Evolutionary conservation across 2,329 filamentous ascomycete genomes (phyloP).

Genomic region (Apiospora rasikravindrae): DNA sequence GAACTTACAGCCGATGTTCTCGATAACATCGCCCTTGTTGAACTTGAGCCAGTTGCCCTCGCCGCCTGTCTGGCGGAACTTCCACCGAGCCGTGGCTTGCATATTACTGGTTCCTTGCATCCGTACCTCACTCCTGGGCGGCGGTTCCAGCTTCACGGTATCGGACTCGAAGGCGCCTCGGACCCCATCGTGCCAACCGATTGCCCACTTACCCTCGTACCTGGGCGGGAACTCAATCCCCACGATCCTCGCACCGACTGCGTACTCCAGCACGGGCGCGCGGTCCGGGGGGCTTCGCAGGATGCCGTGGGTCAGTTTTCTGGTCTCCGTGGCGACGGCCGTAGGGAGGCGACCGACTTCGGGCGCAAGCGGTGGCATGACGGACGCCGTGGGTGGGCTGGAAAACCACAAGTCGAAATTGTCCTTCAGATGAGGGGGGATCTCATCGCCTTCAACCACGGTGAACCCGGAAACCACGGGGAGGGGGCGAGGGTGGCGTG

Average conservation of each 20-base stretch:
- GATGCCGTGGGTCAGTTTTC: conserved; percentile 51
- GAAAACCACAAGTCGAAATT: conserved; percentile 60
- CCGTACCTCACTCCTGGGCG: conserved; percentile 51
- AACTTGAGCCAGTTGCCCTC: conserved; percentile 61
- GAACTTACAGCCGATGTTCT: conserved; percentile 56
- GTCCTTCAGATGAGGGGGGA: conserved; percentile 48
- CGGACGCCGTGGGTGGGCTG: conserved; percentile 45
- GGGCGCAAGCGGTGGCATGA: conserved; percentile 45
- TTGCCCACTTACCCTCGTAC: conserved; percentile 61
- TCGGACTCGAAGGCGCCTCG: conserved; percentile 57
- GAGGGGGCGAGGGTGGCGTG: conserved; percentile 58
- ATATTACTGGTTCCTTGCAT: conserved; percentile 53
- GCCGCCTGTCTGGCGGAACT: conserved; percentile 51
- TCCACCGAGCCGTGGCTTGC: conserved; percentile 58
- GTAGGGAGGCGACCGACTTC: conserved; percentile 50
- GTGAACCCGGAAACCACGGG: conserved; percentile 54
- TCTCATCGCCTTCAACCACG: conserved; percentile 50
- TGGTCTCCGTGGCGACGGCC: conserved; percentile 51
- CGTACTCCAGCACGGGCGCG: conserved; percentile 51
- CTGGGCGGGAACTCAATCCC: conserved; percentile 57
- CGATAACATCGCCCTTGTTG: conserved; percentile 70
- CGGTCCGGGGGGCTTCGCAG: conserved; percentile 52
- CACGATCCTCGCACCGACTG: conserved; percentile 53
- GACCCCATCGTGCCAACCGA: conserved; percentile 61
- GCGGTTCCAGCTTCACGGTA: conserved; percentile 53